Base-by-base conservation (phyloP, 2,329 filamentous ascomycete genomes). In the Ceratocystis papillata region DNA sequence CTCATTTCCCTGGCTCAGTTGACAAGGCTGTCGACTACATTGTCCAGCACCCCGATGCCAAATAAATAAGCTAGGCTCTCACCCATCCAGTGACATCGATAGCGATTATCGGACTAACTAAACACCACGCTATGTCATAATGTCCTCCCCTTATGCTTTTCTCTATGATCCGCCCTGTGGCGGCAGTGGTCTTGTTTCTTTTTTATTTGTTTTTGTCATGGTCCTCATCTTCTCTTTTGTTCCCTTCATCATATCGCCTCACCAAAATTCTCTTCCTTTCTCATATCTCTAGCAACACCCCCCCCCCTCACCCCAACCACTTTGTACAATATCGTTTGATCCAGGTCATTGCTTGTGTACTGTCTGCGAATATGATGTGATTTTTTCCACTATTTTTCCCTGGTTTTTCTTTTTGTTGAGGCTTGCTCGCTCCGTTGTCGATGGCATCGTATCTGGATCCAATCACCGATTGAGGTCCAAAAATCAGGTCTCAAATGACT, bases 11-110 rank as follows among this genome's bases (percentile, higher is more conserved):
- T 6, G 5, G 48, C 28, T 55, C 73, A 96, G 92, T 96, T 73
- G 89, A 94, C 78, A 89, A 96, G 83, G 92, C 92, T 72, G 90
- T 96, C 71, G 86, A 92, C 76, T 96, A 96, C 82, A 96, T 96
- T 79, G 77, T 91, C 75, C 86, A 84, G 78, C 91, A 96, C 81
- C 92, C 92, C 74, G 91, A 96, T 78, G 92, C 91, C 83, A 84
- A 83, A 86, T 83, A 79, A 76, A 72, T 30, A 25, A 55, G 20
- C 50, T 25, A 55, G 22, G 50, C 4, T 6, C 50, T 25, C 25
- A 20, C 28, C 20, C 50, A 55, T 41, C 37, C 37, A 41, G 37
- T 41, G 37, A 41, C 37, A 41, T 12, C 10, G 37, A 41, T 12
- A 55, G 50, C 50, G n/a, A 55, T 28, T 6, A 55, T 25, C 50